Evolutionary conservation across 2,329 filamentous ascomycete species (phyloP), one percentile per base, ranked within the genome.

Genomic region (Fusarium sublunatum): DNA sequence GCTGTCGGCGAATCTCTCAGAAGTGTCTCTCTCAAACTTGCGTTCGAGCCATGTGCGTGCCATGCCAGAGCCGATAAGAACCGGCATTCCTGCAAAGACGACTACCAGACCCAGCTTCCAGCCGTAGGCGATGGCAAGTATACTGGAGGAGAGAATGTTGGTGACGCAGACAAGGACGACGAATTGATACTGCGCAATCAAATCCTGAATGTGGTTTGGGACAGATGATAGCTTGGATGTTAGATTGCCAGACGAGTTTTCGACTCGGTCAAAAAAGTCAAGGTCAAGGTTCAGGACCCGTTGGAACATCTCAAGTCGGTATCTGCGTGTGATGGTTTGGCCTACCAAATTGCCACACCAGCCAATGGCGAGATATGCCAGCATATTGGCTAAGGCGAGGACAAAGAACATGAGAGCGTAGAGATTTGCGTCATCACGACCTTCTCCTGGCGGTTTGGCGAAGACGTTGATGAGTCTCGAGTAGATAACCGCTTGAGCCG

Each of bases 351-450:
- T 31, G 9, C 29, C 29, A 31, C 29, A 31, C 29, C 29, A 31
- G 29, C 77, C 77, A 34, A 78, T 60, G 5, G 61, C 35, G 25
- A 75, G 75, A 52, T 84, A 85, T 10, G 75, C 71, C 0, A 81
- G 39, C 1, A 81, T 72, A 13, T 75, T 74, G 6, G 74, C 80
- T 6, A 75, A 70, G 5, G 82, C 80, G 32, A 83, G 65, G 2
- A 83, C 74, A 41, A 83, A 78, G 54, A 85, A 85, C 82, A 86
- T 84, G 28, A 79, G 72, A 0, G 82, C 78, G 71, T 77, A 83
- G 61, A 84, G 84, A 64, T 86, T 79, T 5, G 81, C 83, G 2
- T 68, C 64, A 3, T 68, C 53, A 1, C 64, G 62, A 70, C 76
- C 74, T 6, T 68, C 71, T 1, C 71, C 55, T 2, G 71, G 69